Evolutionary conservation across 345 rosid genomes (phyloP), one percentile per base, ranked within the genome.

Genomic region (Populus davidiana): DNA sequence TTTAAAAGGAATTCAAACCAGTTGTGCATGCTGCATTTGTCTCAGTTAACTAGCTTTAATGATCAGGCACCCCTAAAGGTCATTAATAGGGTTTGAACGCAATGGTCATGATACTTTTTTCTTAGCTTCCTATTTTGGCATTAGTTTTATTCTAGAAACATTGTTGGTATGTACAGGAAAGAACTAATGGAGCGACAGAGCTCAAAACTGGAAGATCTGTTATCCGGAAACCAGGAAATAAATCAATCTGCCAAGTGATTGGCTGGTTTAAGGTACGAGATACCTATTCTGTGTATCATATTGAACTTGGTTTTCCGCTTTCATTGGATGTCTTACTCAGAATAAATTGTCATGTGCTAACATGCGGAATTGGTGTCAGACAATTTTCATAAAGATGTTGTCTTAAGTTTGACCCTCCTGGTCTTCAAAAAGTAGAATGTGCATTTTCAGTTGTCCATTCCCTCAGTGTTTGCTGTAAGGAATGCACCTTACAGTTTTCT

Each of bases 291-390:
- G 50, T 50, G 63, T 38, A n/a, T 59, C 41, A 0, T 39, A 27
- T 29, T 56, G 68, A 41, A 29, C 70, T 56, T 50, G 39, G n/a
- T 9, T 66, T 50, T 56, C 78, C 59, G 75, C 75, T 38, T 52
- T 62, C 47, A 44, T 61, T 18, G 21, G 70, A 36, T 35, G 12
- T 47, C 74, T 21, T 76, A 20, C 59, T 49, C 35, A 2, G 56
- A 29, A 35, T 56, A 33, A 54, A 67, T 39, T 52, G 36, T 11
- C 39, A 54, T 52, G 21, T 59, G 67, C 61, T 54, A 2, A 7
- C 9, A 11, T 39, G 61, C 31, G 36, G 44, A 66, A 44, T 21
- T 49, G 69, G 14, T 52, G 11, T 75, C 43, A 6, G 67, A 56
- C 54, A 65, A 25, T 54, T 54, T 41, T 63, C 54, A 43, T 33